These are phyloP conservation scores for Candida railenensis DNA, from an alignment of 805 yeast species.

Conservation along the genomic window DNA sequence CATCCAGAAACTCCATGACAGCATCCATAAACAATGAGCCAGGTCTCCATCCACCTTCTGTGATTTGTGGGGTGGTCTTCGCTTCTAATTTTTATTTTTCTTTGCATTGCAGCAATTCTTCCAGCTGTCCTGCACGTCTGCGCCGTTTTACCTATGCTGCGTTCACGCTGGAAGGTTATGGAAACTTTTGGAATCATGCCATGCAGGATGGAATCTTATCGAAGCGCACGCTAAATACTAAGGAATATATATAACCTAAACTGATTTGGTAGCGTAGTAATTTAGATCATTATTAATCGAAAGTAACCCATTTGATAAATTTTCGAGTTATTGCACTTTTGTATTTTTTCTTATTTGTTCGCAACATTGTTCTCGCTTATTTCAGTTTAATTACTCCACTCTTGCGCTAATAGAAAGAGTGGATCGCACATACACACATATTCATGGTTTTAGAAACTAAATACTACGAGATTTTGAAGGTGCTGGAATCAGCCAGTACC, in stretches of 20 bases:
- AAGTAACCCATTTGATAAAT: too few species aligned
- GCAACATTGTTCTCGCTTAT: too few species aligned
- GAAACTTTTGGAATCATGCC: background rate
- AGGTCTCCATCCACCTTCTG: too few species aligned
- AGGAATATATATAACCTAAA: background rate
- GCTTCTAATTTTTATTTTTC: too few species aligned
- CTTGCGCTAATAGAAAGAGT: background rate
- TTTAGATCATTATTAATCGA: background rate
- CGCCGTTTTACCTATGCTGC: background rate
- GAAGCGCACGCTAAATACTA: background rate
- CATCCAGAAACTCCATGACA: too few species aligned
- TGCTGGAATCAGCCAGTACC: constrained; percentile 27
- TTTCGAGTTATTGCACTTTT: too few species aligned
- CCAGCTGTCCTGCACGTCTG: too few species aligned
- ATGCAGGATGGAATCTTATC: constrained; percentile 7
- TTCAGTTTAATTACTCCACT: background rate
- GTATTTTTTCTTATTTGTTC: too few species aligned
- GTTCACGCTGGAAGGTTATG: background rate
- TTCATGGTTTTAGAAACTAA: constrained; percentile 23
- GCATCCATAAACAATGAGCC: too few species aligned
- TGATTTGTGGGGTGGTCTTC: too few species aligned
- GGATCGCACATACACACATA: background rate
- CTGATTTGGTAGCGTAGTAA: background rate
- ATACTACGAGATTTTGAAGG: constrained; percentile 36
- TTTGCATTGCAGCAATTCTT: background rate